Conservation (phyloP, 2,329 filamentous ascomycete species). For the Cercospora citrullina region DNA sequence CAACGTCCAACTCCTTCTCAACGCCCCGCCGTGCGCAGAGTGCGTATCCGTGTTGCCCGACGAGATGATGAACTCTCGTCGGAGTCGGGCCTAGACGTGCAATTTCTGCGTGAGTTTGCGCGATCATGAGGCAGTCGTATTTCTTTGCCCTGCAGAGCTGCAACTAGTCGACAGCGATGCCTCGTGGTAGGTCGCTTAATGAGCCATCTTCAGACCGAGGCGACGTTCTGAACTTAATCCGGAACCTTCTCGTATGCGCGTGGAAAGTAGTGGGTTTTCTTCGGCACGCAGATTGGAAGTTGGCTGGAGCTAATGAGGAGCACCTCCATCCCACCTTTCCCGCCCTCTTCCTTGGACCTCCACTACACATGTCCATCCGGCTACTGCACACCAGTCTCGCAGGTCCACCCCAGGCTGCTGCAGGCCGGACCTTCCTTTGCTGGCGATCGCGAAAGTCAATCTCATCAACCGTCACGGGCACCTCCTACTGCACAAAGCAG, state of each 20-base stretch:
- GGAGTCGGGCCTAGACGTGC: neutral
- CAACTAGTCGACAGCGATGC: neutral
- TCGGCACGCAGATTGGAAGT: slow-evolving; percentile 5
- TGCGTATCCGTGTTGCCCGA: neutral
- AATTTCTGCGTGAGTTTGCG: neutral
- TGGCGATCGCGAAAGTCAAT: slow-evolving; percentile 21
- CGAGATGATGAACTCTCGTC: neutral
- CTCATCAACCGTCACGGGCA: slow-evolving; percentile 8
- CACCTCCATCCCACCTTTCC: slow-evolving; percentile 7
- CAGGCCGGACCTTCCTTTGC: slow-evolving; percentile 7
- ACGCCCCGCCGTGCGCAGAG: neutral
- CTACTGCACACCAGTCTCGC: slow-evolving; percentile 12
- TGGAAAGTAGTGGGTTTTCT: slow-evolving; percentile 5
- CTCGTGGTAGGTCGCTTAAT: neutral
- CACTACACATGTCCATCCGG: neutral
- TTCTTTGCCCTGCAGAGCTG: neutral
- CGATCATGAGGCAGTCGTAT: neutral
- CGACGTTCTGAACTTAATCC: neutral
- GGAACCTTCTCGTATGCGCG: slow-evolving; percentile 1
- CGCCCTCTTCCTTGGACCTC: slow-evolving; percentile 16
- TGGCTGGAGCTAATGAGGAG: slow-evolving; percentile 1
- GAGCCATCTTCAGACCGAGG: slow-evolving; percentile 1
- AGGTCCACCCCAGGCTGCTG: slow-evolving; percentile 4
- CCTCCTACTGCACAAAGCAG: neutral
- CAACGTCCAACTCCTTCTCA: neutral